Conservation (phyloP, 2,329 filamentous ascomycete genomes). For the Dendryphion nanum region DNA sequence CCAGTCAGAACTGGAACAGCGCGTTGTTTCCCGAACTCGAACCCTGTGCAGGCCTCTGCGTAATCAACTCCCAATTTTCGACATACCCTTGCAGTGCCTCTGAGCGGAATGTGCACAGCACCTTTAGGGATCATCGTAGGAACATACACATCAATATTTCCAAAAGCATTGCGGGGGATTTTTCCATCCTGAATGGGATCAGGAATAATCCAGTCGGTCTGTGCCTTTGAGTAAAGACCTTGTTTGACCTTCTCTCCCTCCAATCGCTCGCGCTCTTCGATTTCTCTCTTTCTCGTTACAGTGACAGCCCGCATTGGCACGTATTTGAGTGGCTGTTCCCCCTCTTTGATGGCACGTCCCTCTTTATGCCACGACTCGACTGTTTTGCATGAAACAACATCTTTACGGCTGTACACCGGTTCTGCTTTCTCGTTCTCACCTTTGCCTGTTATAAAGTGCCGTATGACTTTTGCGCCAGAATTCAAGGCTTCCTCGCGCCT, state of each 20-base stretch:
- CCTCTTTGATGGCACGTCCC: constrained; percentile 71
- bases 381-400: constrained; percentile 83
- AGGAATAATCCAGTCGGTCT: constrained; percentile 96
- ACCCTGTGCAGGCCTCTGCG: constrained; percentile 92
- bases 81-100: constrained; percentile 76
- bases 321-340: constrained; percentile 74
- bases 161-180: constrained; percentile 92
- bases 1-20: constrained; percentile 90
- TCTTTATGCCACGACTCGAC: constrained; percentile 98
- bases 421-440: constrained; percentile 72
- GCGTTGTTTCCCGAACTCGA: constrained; percentile 93
- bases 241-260: constrained; percentile 82
- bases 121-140: constrained; percentile 88
- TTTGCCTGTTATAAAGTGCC: constrained; percentile 73
- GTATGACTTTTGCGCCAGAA: constrained; percentile 66
- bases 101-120: constrained; percentile 78
- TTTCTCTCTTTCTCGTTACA: constrained; percentile 78
- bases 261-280: constrained; percentile 77
- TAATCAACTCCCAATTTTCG: constrained; percentile 82
- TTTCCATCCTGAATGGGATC: constrained; percentile 78
- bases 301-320: constrained; percentile 93
- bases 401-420: constrained; percentile 74
- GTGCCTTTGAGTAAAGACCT: constrained; percentile 76
- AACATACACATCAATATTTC: constrained; percentile 95
- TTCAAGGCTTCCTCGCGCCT: constrained; percentile 87